Percentiles rank a stretch among this genome's conserved stretches.
Evolutionary conservation across 192 early-diverging fungal genomes (phyloP).

Genomic region (Neocallimastix lanati): DNA sequence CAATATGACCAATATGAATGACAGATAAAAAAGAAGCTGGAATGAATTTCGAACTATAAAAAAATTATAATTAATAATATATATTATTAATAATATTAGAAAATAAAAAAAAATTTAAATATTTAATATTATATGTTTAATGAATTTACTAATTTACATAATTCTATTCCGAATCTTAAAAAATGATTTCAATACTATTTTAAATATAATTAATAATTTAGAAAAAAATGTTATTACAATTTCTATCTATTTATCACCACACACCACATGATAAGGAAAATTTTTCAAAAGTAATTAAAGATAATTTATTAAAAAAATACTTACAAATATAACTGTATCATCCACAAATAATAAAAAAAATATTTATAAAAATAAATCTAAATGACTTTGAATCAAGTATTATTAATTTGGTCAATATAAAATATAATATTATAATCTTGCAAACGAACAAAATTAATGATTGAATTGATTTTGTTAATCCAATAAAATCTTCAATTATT

Average conservation of each 20-base stretch:
- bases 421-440: conserved; percentile 37
- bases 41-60: background rate
- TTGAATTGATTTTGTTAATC: conserved; percentile 44
- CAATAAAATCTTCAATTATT: conserved; percentile 52
- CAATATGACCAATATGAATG: too few relatives aligned
- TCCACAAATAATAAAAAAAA: background rate
- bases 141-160: background rate
- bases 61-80: background rate
- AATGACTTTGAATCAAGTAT: conserved; percentile 40
- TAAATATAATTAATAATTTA: background rate
- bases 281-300: background rate
- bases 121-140: too few relatives aligned
- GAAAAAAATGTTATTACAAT: background rate
- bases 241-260: background rate
- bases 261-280: background rate
- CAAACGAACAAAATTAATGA: conserved; percentile 52
- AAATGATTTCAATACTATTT: background rate
- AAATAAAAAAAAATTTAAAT: too few relatives aligned
- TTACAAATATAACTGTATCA: too few relatives aligned
- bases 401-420: conserved; percentile 33
- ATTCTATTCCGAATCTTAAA: background rate
- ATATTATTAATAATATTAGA: background rate
- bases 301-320: too few relatives aligned
- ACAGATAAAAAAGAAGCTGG: background rate
- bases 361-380: too few relatives aligned